Conservation (phyloP, 805 yeast species). For the Myxozyma geophila region DNA sequence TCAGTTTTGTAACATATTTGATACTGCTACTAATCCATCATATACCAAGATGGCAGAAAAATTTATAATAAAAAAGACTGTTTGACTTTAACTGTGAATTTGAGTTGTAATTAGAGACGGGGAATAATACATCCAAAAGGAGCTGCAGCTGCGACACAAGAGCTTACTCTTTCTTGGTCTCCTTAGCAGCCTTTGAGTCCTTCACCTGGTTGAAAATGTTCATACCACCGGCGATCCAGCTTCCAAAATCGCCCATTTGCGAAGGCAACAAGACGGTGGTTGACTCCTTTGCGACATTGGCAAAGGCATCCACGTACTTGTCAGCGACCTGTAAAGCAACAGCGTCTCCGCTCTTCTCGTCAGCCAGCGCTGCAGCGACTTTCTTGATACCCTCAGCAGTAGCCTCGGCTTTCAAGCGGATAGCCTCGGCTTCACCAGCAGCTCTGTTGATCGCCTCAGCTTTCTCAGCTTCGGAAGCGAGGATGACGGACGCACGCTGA, state of each 20-base stretch:
- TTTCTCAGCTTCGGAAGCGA: conserved; percentile 75
- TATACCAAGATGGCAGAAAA: too few species aligned
- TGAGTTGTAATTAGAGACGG: too few species aligned
- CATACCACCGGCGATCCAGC: conserved; percentile 76
- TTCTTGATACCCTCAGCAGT: conserved; percentile 70
- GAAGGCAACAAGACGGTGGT: conserved; percentile 80
- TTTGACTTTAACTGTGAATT: too few species aligned
- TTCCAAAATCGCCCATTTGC: conserved; percentile 72
- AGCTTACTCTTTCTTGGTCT: neutral
- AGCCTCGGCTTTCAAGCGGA: conserved; percentile 67
- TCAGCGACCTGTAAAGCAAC: conserved; percentile 81
- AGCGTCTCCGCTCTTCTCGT: conserved; percentile 76
- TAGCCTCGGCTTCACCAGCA: conserved; percentile 74
- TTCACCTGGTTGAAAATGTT: conserved; percentile 64
- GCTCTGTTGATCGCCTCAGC: conserved; percentile 68
- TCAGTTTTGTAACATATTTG: too few species aligned
- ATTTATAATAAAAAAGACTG: too few species aligned
- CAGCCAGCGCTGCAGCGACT: conserved; percentile 69
- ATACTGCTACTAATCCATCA: too few species aligned
- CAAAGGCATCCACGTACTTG: conserved; percentile 79
- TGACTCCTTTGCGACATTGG: conserved; percentile 78
- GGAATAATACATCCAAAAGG: too few species aligned
- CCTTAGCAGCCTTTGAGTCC: conserved; percentile 2
- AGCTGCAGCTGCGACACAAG: neutral
- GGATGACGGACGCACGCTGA: conserved; percentile 67